Evolutionary conservation across 2,329 filamentous ascomycete species (phyloP), one percentile per base, ranked within the genome.

Genomic region (Aureobasidium pullulans): DNA sequence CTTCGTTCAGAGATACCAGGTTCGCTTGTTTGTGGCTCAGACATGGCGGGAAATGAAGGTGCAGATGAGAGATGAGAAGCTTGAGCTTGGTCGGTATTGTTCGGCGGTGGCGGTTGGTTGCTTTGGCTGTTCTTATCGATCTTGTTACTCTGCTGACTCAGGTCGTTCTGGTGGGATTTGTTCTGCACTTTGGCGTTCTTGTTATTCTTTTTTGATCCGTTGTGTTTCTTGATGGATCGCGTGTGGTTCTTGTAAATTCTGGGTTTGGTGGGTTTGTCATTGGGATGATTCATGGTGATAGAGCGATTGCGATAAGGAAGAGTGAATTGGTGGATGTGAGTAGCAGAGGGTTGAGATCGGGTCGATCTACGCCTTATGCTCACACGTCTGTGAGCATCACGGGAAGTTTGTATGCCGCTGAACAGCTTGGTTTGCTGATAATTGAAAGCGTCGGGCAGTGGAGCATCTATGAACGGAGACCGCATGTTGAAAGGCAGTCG

Each of bases 1-100:
- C 43, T 57, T 47, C 54, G 37, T n/a, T 47, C 43, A 6, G 54
- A 57, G 23, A 57, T 48, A 13, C 16, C 43, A n/a, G 54, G 54
- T 29, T 57, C 42, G 11, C 32, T 48, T 15, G 11, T 40, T 15
- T 29, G 16, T 11, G 54, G 34, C 7, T 57, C 23, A n/a, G 32
- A 16, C 42, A 48, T 47, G 32, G 13, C 40, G 16, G 29, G 48
- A 19, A 31, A 40, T 6, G 34, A 19, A 15, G 32, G 32, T 1
- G 39, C 9, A 5, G 29, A 4, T n/a, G 50, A 44, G 3, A 37
- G 39, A 8, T 34, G 50, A 3, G n/a, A 9, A 29, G 50, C 2
- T 15, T 19, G 37, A 54, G 8, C 3, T 34, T 13, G 37, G 16
- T 23, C 19, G 11, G 15, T 42, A 1, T 19, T 32, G 3, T 43